These are phyloP conservation scores for Escallonia rubra DNA, from an alignment of 129 eudicot genomes.

Conservation along the genomic window DNA sequence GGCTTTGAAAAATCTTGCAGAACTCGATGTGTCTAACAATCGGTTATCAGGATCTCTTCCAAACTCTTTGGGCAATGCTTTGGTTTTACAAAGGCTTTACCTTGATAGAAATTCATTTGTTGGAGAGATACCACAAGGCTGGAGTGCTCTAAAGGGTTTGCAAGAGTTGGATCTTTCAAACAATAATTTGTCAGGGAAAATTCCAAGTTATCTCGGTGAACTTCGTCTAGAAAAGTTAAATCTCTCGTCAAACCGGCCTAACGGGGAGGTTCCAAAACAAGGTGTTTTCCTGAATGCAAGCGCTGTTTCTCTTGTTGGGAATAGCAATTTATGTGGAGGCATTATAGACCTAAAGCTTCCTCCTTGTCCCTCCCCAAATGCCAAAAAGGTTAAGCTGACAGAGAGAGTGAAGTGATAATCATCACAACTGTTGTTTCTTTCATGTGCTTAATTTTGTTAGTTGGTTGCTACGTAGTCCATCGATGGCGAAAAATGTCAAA, in stretches of 20 bases:
- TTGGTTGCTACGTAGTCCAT: neutral
- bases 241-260: neutral
- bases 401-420: neutral
- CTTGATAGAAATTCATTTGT: too few species aligned
- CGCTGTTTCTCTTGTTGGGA: slow-evolving; percentile 1
- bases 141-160: neutral
- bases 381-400: neutral
- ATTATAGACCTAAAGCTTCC: slow-evolving; percentile 1
- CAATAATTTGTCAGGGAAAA: neutral
- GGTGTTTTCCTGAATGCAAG: slow-evolving; percentile 3
- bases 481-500: neutral
- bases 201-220: neutral
- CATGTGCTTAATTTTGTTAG: neutral
- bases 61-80: neutral
- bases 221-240: neutral
- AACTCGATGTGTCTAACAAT: neutral
- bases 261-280: slow-evolving; percentile 1
- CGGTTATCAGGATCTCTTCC: neutral
- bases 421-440: neutral
- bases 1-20: neutral
- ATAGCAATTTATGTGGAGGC: slow-evolving; percentile 3
- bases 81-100: neutral
- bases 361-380: neutral
- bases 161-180: neutral
- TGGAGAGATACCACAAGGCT: neutral